phyloP scores from a whole-genome alignment of 306 rosid genomes.

The Macrotyloma uniflorum region DNA sequence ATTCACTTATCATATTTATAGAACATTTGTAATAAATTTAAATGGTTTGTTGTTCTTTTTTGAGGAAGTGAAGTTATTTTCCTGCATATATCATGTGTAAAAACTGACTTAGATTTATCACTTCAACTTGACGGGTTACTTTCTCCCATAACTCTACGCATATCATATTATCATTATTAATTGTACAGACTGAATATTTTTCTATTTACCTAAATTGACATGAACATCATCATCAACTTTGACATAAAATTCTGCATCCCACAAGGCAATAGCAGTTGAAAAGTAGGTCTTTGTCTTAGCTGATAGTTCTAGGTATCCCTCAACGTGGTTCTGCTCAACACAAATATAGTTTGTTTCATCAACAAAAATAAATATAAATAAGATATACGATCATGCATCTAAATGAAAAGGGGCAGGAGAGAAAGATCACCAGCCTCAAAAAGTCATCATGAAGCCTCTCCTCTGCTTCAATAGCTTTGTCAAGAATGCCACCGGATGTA shows the following conservation, averaged over 20 bases:
- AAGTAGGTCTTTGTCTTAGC: conserved; percentile 79
- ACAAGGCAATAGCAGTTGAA: conserved; percentile 72
- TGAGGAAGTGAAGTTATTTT: not conserved
- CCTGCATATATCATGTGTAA: not conserved
- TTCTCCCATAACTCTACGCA: not conserved
- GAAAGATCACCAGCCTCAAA: conserved; percentile 80
- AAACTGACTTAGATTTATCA: not conserved
- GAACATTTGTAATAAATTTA: conserved; percentile 12
- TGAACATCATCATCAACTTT: conserved; percentile 95
- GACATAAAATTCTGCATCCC: conserved; percentile 88
- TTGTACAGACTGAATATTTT: not conserved
- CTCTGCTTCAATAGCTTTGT: conserved; percentile 80
- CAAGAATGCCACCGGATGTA: conserved; percentile 84
- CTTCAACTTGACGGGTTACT: not conserved
- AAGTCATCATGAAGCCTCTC: conserved; percentile 74
- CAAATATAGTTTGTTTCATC: conserved; percentile 23
- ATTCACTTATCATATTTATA: not conserved
- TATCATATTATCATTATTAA: not conserved
- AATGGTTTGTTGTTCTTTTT: not conserved
- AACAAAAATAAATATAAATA: conserved; percentile 19
- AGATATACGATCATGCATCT: conserved; percentile 11
- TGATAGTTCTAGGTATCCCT: conserved; percentile 79
- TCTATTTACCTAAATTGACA: conserved; percentile 74
- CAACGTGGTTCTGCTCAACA: conserved; percentile 66
- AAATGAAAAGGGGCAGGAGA: conserved; percentile 30